Base-by-base conservation (phyloP, 148 eudicot species). In the Cornus controversa region DNA sequence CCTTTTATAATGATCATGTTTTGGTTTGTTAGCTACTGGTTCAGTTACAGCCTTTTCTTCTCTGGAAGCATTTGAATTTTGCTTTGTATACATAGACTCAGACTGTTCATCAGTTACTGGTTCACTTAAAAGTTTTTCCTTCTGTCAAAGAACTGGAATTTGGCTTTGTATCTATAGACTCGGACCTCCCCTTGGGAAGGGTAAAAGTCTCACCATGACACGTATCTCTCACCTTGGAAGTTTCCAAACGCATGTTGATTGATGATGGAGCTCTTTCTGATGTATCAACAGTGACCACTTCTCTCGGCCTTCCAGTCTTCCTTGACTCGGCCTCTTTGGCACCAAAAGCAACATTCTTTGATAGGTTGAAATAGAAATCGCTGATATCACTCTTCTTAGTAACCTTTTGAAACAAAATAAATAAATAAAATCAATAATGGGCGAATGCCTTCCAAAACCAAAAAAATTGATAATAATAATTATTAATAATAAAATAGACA, bases 321-420 rank as follows among this genome's bases (percentile, higher is more conserved):
- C 66, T 80, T 58, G 54, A 25, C 71, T 86, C 80, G 0, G 86
- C 78, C 23, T 85, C 89, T 68, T 29, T 62, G 58, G 91, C 93
- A 76, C 98, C 97, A 86, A 82, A 95, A 5, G 97, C 97, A 34
- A 91, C 90, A 71, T 95, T 95, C 71, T 93, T 90, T 5, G 86
- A 28, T 16, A 95, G 82, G 84, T 81, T 93, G 94, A 95, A 95
- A 86, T 95, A 95, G 83, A 95, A 95, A 60, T 95, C 98, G 27
- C 81, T 80, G 53, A 92, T 57, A 80, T 93, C 98, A 24, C 81
- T 82, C 89, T 92, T 94, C 89, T 90, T 95, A 29, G 96, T 92
- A 42, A 95, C 94, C 98, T 95, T 74, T 47, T 69, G 67, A 73
- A 72, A 2, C 34, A 62, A 69, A 78, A 63, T 11, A 70, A 68